phyloP scores from a whole-genome alignment of 2,329 filamentous ascomycete species.

The Claviceps arundinis region DNA sequence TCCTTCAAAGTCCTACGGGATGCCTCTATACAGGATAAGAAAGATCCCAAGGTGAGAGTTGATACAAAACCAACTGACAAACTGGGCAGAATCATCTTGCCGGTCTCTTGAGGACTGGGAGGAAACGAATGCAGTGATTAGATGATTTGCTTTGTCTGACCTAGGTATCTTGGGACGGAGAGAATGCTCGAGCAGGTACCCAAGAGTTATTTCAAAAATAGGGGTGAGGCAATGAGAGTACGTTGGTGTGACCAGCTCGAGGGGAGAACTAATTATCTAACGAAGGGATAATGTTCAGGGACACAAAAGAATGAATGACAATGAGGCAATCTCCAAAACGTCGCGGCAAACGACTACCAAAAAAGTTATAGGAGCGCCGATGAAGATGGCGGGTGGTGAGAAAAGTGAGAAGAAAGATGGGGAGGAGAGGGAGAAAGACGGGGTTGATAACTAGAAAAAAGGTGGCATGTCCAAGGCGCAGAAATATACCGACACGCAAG shows the following conservation, averaged over 20 bases:
- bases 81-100: slow-evolving; percentile 1
- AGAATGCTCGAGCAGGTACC: neutral
- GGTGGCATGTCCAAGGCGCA: neutral
- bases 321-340: slow-evolving; percentile 1
- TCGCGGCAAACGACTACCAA: neutral
- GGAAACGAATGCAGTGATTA: neutral
- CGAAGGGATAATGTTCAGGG: slow-evolving; percentile 3
- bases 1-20: neutral
- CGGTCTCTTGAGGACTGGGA: neutral
- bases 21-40: slow-evolving; percentile 5
- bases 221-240: neutral
- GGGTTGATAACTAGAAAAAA: slow-evolving; percentile 1
- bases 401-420: neutral
- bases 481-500: neutral
- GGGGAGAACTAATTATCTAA: neutral
- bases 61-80: neutral
- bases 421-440: neutral
- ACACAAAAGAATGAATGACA: slow-evolving; percentile 4
- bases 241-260: neutral
- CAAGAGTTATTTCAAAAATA: slow-evolving; percentile 2
- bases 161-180: neutral
- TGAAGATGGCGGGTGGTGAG: neutral
- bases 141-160: neutral
- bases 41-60: neutral
- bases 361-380: slow-evolving; percentile 1